A percentile compares a stretch with the other conserved stretches of the same genome.
Evolutionary conservation across 768 basidiomycete species (phyloP).

Genomic region (Auricularia cornea): DNA sequence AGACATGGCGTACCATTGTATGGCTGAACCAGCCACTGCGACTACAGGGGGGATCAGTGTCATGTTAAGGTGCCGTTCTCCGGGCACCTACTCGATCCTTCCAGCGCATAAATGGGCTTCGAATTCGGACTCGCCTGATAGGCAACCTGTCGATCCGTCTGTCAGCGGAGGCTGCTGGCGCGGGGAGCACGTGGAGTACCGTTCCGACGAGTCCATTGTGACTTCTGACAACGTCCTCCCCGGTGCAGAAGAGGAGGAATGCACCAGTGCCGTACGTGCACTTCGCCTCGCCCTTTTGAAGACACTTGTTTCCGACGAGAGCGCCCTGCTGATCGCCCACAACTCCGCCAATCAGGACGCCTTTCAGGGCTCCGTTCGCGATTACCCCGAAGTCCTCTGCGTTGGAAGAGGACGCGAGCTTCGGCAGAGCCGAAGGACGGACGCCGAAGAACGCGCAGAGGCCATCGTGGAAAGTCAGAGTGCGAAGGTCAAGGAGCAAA

Average conservation of each 20-base stretch:
- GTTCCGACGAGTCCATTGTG: conserved; percentile 84
- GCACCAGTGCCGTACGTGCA: conserved; percentile 96
- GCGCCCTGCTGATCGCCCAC: conserved; percentile 99
- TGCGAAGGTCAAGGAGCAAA: conserved; percentile 76
- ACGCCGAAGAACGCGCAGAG: conserved; percentile 85
- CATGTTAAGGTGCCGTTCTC: not conserved
- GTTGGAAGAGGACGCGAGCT: conserved; percentile 73
- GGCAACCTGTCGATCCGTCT: conserved; percentile 48
- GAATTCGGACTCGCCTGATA: conserved; percentile 76
- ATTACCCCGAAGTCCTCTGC: conserved; percentile 79
- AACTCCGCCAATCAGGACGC: conserved; percentile 82
- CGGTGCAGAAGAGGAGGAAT: conserved; percentile 93
- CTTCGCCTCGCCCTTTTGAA: conserved; percentile 87
- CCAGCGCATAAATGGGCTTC: conserved; percentile 85
- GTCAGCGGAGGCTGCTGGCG: not conserved
- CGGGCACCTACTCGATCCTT: conserved; percentile 78
- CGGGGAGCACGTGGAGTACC: conserved; percentile 35
- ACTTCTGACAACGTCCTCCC: conserved; percentile 76
- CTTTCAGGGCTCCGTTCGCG: conserved; percentile 53
- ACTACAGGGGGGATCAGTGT: conserved; percentile 34
- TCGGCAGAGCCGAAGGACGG: conserved; percentile 69
- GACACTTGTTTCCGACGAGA: conserved; percentile 91
- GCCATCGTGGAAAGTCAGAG: conserved; percentile 73
- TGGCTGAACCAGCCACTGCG: conserved; percentile 89
- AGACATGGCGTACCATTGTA: conserved; percentile 60